Base-by-base conservation (phyloP, 2,329 filamentous ascomycete genomes). In the Aspergillus cejpii region DNA sequence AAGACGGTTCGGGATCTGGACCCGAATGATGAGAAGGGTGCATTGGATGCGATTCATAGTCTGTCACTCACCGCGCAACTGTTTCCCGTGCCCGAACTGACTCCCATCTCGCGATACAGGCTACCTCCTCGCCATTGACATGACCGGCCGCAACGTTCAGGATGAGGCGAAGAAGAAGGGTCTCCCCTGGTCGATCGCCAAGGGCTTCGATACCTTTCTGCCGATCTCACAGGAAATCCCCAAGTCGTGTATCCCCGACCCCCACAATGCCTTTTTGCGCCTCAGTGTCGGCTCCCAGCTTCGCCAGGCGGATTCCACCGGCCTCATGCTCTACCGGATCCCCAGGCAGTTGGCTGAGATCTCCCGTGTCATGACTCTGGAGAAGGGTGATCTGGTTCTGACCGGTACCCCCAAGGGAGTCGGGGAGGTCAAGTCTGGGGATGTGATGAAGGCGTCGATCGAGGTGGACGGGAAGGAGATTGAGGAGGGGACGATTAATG, bases 321-420 rank as follows among this genome's bases (percentile, higher is more conserved):
- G 85, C 57, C 74, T 97, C 61, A 95, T 98, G 87, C 78, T 98
- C 47, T 95, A 94, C 76, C 78, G 79, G 46, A 92, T 98, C 60
- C 90, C 91, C 17, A 77, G 87, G 56, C 82, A 94, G 52, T 68
- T 98, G 61, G 86, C 84, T 60, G 89, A 96, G 71, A 94, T 98
- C 63, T 92, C 87, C 54, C 84, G 84, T 64, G 90, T 97, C 46
- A 96, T 97, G 89, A 89, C 88, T 6, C 75, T 98, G 47, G 84
- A 94, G 68, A 80, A 85, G 60, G 92, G 91, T 39, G 92, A 98
- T 67, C 83, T 98, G 60, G 81, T 98, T 39, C 72, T 98, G 57
- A 98, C 92, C n/a, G 92, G 92, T 14, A 98, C 92, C 40, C 92
- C 92, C 39, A 96, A 96, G 72, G 92, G 92, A 10, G 92, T 98